Evolutionary conservation across 305 asterid species (phyloP).

Genomic region (Stenogyne calaminthoides): DNA sequence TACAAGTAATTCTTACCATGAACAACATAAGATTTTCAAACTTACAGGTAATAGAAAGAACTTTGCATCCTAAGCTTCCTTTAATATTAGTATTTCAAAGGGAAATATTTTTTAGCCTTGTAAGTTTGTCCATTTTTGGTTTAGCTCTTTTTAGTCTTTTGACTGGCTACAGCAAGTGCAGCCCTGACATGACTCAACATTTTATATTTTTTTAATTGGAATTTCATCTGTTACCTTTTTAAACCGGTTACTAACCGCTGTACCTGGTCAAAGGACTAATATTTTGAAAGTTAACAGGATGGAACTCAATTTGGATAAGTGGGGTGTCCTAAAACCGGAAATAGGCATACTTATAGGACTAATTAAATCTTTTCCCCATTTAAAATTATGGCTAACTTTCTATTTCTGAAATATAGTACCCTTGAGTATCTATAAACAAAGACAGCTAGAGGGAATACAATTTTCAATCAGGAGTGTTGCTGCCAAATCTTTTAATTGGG

Average conservation of each 20-base stretch:
- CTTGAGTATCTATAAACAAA: slow-evolving; percentile 7
- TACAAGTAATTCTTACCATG: slow-evolving; percentile 71
- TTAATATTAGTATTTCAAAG: neutral
- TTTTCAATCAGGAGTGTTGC: neutral
- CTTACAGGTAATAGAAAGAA: slow-evolving; percentile 58
- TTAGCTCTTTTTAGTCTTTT: neutral
- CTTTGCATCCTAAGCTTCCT: neutral
- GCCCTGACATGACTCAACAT: neutral
- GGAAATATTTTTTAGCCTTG: neutral
- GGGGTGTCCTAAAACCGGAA: neutral
- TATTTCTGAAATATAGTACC: neutral
- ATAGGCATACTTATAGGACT: neutral
- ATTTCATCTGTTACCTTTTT: neutral
- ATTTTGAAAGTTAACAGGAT: neutral
- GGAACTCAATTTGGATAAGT: neutral
- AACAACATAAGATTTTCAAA: slow-evolving; percentile 77
- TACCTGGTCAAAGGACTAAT: neutral
- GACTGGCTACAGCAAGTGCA: neutral
- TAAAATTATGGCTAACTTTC: neutral
- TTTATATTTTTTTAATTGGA: too few relatives aligned
- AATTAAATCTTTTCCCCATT: neutral
- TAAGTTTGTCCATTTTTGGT: neutral
- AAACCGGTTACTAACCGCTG: neutral
- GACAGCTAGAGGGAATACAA: neutral
- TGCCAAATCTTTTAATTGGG: neutral